Base-by-base conservation (phyloP, 805 yeast species). In the Nematodospora valgi region DNA sequence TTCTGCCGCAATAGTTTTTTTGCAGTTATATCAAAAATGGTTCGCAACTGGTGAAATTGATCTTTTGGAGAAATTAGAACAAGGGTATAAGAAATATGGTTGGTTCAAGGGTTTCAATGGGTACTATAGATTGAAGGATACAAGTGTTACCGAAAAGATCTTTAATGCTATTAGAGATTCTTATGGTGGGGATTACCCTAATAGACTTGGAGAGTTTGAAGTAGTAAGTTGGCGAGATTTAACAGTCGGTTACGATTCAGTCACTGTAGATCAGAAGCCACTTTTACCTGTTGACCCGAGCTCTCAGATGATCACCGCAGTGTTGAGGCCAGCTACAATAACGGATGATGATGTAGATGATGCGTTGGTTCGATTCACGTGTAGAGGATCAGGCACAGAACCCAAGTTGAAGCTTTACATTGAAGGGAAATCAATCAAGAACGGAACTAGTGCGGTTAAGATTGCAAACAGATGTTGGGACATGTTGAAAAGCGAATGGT, bases 331-430 rank as follows among this genome's bases (percentile, higher is more conserved):
- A 2, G 41, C 39, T 2, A n/a, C n/a, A n/a, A n/a, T n/a, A n/a
- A n/a, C n/a, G n/a, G n/a, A n/a, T n/a, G n/a, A n/a, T n/a, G 30
- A 40, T 5, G 10, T 9, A 6, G 34, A 18, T 31, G 28, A 34
- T 5, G 42, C 35, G 8, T 40, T 23, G 8, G 78, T 86, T 2
- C 62, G 95, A 23, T 80, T 89, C 52, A 89, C 98, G 0, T 79
- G 86, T 32, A 72, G 98, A 35, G 97, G 97, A 0, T 86, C 96
- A 3, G 98, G 98, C 8, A 91, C 98, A 0, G 98, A 91, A 56
- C 97, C 97, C 2, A 91, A 91, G 55, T 66, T 91, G 44, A 91
- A 91, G 57, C 85, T 91, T 1, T 91, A 91, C 59, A 80, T 91
- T 22, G 98, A 91, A 53, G 93, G 94, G 0, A 58, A 59, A 27